phyloP scores from a whole-genome alignment of 2,329 filamentous ascomycete genomes.

The Plenodomus lindquistii region DNA sequence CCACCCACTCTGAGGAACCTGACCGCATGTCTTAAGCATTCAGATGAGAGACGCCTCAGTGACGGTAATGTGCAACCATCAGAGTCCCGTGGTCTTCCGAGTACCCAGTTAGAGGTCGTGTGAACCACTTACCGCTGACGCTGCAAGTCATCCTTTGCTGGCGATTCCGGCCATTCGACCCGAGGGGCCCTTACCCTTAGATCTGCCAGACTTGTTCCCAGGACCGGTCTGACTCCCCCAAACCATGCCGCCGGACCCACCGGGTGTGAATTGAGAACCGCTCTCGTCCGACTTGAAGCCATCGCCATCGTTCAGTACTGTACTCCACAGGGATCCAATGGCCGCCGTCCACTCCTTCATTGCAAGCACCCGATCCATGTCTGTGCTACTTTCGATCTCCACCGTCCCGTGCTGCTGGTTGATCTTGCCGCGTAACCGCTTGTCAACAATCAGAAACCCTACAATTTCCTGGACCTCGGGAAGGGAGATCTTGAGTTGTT shows the following conservation, averaged over 20 bases:
- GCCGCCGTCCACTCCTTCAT: conserved; percentile 73
- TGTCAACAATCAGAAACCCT: conserved; percentile 90
- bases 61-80: conserved; percentile 40
- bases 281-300: conserved; percentile 63
- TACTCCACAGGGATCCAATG: conserved; percentile 69
- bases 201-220: conserved; percentile 35
- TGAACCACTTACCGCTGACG: conserved; percentile 30
- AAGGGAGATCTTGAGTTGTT: conserved; percentile 81
- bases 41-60: conserved; percentile 33
- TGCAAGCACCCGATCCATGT: conserved; percentile 73
- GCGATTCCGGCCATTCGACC: conserved; percentile 41
- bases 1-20: conserved; percentile 24
- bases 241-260: conserved; percentile 24
- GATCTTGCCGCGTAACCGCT: conserved; percentile 83
- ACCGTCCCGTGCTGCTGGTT: conserved; percentile 86
- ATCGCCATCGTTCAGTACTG: conserved; percentile 77
- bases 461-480: conserved; percentile 92
- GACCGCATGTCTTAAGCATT: conserved; percentile 43
- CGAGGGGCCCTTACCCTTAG: conserved; percentile 43
- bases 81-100: conserved; percentile 30
- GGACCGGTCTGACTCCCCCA: conserved; percentile 36
- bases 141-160: conserved; percentile 48
- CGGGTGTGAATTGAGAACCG: conserved; percentile 42
- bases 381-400: conserved; percentile 73
- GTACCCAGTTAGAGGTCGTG: conserved; percentile 39